Percentiles rank a stretch among this genome's conserved stretches.
Conservation (phyloP, 139 green algal genomes). For the Zygnema circumcarinatum region DNA sequence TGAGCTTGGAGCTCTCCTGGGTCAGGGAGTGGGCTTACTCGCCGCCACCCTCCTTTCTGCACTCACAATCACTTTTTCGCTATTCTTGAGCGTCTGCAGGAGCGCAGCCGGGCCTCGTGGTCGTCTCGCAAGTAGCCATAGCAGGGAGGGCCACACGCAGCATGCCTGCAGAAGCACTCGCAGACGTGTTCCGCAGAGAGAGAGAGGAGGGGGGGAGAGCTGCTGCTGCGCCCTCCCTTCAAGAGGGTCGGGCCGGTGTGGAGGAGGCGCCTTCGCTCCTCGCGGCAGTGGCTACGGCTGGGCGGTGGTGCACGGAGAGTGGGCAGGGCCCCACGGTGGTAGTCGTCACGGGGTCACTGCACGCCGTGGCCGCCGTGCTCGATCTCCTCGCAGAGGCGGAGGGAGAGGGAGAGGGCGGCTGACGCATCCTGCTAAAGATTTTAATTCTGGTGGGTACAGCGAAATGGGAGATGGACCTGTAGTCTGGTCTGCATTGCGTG, state of each 20-base stretch:
- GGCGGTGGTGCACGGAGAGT: neutral
- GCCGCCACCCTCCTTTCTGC: neutral
- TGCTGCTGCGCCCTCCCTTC: neutral
- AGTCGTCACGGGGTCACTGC: slow-evolving; percentile 14
- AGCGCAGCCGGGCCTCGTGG: neutral
- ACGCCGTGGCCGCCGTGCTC: neutral
- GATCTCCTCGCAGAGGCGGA: neutral
- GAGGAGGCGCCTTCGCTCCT: neutral
- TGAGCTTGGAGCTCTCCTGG: neutral
- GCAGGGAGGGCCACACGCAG: neutral
- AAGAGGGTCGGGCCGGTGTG: neutral
- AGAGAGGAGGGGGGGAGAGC: neutral
- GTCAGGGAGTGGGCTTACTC: neutral
- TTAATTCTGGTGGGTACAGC: too few species aligned
- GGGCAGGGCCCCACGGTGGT: neutral
- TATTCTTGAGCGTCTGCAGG: neutral
- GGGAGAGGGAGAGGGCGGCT: neutral
- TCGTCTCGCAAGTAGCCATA: neutral
- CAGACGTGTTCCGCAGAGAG: neutral
- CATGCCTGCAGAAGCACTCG: neutral
- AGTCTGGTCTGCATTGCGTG: too few species aligned
- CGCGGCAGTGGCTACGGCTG: neutral
- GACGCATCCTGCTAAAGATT: too few species aligned
- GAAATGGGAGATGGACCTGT: too few species aligned
- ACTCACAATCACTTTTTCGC: neutral